Conservation (phyloP, 306 rosid genomes). For the Ormosia semicastrata region DNA sequence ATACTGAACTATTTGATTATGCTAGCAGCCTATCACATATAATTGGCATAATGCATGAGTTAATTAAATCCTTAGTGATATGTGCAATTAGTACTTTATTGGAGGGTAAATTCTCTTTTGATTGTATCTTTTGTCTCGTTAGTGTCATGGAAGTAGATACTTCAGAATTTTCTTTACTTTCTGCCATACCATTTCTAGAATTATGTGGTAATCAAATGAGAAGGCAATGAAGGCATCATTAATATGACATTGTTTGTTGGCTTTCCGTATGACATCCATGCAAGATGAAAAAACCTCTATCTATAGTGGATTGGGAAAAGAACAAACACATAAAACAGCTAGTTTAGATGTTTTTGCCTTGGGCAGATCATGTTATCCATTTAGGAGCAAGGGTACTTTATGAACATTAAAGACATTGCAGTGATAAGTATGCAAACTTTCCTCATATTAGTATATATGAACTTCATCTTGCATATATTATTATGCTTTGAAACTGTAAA, state of each 20-base stretch:
- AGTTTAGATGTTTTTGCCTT: background rate
- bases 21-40: background rate
- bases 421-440: background rate
- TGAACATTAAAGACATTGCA: background rate
- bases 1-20: background rate
- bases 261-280: conserved; percentile 13
- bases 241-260: conserved; percentile 10
- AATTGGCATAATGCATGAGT: conserved; percentile 6
- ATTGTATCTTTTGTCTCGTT: background rate
- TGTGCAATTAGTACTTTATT: background rate
- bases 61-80: background rate
- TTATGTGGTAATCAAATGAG: conserved; percentile 1
- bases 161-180: background rate
- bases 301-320: background rate
- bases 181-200: conserved; percentile 31
- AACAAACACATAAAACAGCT: background rate
- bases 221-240: background rate
- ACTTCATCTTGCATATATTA: background rate
- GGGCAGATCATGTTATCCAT: background rate
- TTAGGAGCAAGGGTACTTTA: background rate
- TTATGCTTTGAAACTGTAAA: conserved; percentile 15
- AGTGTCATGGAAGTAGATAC: background rate
- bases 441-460: background rate
- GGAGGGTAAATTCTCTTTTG: background rate
- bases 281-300: conserved; percentile 1